Evolutionary conservation across 176 grass and related monocot species (phyloP), one percentile per base, ranked within the genome.

Genomic region (Bonia amplexicaulis): DNA sequence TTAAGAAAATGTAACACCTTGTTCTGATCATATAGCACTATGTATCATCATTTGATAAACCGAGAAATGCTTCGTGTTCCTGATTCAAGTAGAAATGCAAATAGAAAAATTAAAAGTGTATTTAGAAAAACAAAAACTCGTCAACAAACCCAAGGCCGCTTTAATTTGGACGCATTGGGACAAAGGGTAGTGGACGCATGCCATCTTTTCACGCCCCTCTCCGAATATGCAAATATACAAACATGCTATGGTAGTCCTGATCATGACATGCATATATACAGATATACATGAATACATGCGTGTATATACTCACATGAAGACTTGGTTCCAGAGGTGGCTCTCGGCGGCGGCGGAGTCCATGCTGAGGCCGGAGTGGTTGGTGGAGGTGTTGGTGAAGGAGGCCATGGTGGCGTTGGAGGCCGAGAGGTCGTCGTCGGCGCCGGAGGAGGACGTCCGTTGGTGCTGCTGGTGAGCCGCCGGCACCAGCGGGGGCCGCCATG

Each of bases 321-420:
- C 92, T 81, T 97, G 95, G 79, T 81, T 97, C 95, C 92, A 97
- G 39, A 95, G 81, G 79, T 97, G 86, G 91, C 86, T 94, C 88
- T 97, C 90, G 29, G 73, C 80, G 69, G 78, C 77, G 0, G 90
- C 61, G 29, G 90, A 91, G 31, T 93, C 93, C 77, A 94, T 88
- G 90, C 74, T 91, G 90, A 97, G 58, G 47, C 92, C 89, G 42
- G 90, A 79, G 66, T 84, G 78, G 88, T 88, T 90, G 78, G 66
- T 53, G 72, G 89, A 87, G 37, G 85, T 82, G 78, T 86, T 82
- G 83, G 91, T 82, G 81, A 88, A 85, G 66, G 92, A 92, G 55
- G 77, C 88, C 73, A 82, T 84, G 77, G 88, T 86, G 69, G 68
- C 58, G 87, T 91, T 89, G 72, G 84, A 91, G 12, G 83, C 73